Evolutionary conservation across 345 rosid species (phyloP).

Genomic region (Alliaria petiolata): DNA sequence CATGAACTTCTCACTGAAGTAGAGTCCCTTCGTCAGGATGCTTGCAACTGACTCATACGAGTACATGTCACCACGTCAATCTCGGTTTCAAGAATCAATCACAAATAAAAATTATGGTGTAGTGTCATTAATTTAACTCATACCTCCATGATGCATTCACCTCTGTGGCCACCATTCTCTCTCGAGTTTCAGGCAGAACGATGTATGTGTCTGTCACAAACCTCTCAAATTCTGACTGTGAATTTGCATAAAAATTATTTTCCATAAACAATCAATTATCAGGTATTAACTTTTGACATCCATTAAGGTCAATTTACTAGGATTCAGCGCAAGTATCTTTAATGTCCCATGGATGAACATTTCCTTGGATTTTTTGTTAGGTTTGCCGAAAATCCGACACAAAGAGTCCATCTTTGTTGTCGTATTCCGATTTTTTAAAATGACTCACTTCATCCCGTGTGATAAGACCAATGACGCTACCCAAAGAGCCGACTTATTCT

Average conservation of each 20-base stretch:
- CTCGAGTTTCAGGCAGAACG: constrained; percentile 82
- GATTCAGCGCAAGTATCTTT: too few species aligned
- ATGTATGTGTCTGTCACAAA: constrained; percentile 87
- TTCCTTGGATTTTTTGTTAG: too few species aligned
- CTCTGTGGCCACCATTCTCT: constrained; percentile 87
- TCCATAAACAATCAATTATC: background rate
- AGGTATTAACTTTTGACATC: too few species aligned
- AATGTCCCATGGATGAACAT: too few species aligned
- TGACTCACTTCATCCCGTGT: too few species aligned
- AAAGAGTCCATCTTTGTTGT: too few species aligned
- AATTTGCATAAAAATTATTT: constrained; percentile 7
- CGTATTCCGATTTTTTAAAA: too few species aligned
- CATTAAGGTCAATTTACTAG: too few species aligned
- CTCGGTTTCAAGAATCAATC: background rate
- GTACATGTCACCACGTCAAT: constrained; percentile 46
- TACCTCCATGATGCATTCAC: constrained; percentile 90
- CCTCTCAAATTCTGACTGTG: constrained; percentile 96
- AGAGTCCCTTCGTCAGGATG: constrained; percentile 53
- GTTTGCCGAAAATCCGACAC: too few species aligned
- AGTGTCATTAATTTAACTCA: background rate
- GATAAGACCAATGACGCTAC: too few species aligned
- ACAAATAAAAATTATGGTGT: background rate
- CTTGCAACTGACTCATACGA: constrained; percentile 55
- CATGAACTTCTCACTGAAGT: constrained; percentile 59
- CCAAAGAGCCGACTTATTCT: too few species aligned